Evolutionary conservation across 202 grass and related monocot genomes (phyloP).

Genomic region (Zizania palustris): DNA sequence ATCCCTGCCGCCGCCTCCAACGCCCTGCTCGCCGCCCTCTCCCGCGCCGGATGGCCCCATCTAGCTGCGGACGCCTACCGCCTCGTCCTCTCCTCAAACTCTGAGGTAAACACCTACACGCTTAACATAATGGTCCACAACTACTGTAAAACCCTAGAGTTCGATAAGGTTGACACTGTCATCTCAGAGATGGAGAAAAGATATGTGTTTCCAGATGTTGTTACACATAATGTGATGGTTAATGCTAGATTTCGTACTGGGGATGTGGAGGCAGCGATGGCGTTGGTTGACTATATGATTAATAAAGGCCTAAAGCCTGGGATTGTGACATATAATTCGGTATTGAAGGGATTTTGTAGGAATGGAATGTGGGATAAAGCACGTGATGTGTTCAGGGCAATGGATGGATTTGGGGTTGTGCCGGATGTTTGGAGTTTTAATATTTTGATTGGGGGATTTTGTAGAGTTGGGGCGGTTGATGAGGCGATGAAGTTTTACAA

Average conservation of each 20-base stretch:
- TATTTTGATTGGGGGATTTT: conserved; percentile 70
- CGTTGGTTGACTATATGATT: conserved; percentile 60
- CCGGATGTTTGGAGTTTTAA: conserved; percentile 68
- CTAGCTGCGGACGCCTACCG: conserved; percentile 68
- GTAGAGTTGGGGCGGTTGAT: conserved; percentile 50
- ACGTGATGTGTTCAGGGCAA: conserved; percentile 61
- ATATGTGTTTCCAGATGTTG: conserved; percentile 70
- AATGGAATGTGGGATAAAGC: conserved; percentile 54
- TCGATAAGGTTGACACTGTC: conserved; percentile 50
- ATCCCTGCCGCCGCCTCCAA: conserved; percentile 69
- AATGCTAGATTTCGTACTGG: conserved; percentile 64
- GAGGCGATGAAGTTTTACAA: conserved; percentile 61
- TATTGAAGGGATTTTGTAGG: conserved; percentile 81
- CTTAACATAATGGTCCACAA: conserved; percentile 94
- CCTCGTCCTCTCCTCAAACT: conserved; percentile 57
- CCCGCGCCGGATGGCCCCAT: conserved; percentile 69
- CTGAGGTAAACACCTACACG: conserved; percentile 71
- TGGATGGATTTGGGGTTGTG: conserved; percentile 46
- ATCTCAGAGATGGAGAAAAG: conserved; percentile 72
- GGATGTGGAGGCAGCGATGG: conserved; percentile 60
- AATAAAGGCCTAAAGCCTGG: conserved; percentile 67
- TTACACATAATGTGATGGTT: conserved; percentile 84
- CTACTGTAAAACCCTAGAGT: conserved; percentile 68
- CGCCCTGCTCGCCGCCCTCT: conserved; percentile 79
- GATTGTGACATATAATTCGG: conserved; percentile 65